Base-by-base conservation (phyloP, 805 yeast genomes). In the Zygosaccharomyces bailii region DNA sequence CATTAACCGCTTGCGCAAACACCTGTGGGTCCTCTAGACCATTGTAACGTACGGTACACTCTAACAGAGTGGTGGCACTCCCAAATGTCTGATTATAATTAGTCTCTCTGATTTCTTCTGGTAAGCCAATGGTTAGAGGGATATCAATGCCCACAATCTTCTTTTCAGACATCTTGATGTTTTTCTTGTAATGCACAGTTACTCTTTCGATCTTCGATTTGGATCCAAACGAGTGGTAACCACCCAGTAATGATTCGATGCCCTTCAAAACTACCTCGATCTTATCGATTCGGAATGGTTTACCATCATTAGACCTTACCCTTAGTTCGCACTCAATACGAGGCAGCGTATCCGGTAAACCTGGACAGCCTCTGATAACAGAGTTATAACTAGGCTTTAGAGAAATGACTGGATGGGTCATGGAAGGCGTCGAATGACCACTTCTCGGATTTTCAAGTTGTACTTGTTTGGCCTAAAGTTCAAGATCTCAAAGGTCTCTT, bases 351-450 rank as follows among this genome's bases (percentile, higher is more conserved):
- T 79, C 72, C 1, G 82, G 78, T 1, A 82, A 78, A 0, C 88
- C 88, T 0, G 87, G 86, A 61, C 84, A 79, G 2, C 88, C 88
- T 39, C 73, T 65, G 1, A 82, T 78, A 0, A 78, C 65, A n/a
- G 78, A 69, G 21, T 70, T 67, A 37, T 74, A 75, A 30, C 79
- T 71, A 2, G 83, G 76, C 42, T 74, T 75, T 38, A 81, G 34
- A 0, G 69, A 61, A 32, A 66, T 57, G 2, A 63, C 57, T 4
- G 70, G 70, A 35, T 53, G 51, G 10, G 64, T 50, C 55, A 59
- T 59, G 33, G 32, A 14, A 5, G 8, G 13, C 5, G n/a, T 10
- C 19, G 24, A 14, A 5, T 4, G n/a, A 11, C 14, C 30, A 14
- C 18, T 19, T 14, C 16, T 5, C 13, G 8, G 5, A 23, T 16